Evolutionary conservation across 1,139 yeast species (phyloP), one percentile per base, ranked within the genome.

Genomic region (Geotrichum siamense): DNA sequence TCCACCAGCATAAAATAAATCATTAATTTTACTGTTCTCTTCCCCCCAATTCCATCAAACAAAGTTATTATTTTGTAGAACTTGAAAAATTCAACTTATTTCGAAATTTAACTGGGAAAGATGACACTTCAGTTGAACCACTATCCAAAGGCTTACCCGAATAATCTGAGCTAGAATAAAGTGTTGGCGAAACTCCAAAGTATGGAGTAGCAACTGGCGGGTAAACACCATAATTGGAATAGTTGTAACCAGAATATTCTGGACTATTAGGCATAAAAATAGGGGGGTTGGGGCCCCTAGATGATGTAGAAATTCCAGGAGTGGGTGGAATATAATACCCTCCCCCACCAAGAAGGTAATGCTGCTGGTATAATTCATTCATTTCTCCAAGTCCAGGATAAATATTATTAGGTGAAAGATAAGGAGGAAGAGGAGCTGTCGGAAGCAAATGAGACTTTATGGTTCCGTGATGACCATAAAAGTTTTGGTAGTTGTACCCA

Each of bases 331-430:
- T 23, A 26, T 39, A 39, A 36, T 35, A 39, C 6, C 35, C 31
- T 6, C 37, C 29, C 8, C 29, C 32, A 8, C 37, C 42, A 9
- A 35, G 13, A 29, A 36, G 9, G 28, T 39, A 44, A 3, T 36
- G 47, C 32, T 43, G 43, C 2, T 35, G 43, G 19, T 44, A 44
- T 10, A 44, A 19, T 5, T 36, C 38, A 28, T 30, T 44, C 47
- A 44, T 44, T 10, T 44, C 47, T 13, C 31, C 43, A 35, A 44
- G 41, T 15, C 41, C 31, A 8, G 47, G 47, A 27, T 44, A 44
- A 6, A 44, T 33, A 20, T 44, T 42, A 19, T 27, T 36, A 12
- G 38, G 23, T 6, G 41, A 13, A 4, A 38, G n/a, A 30, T 28
- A 20, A 5, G 39, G 43, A 33, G 37, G 37, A 17, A 37, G 37